These are phyloP conservation scores for Phytophthora chlamydospora DNA, from an alignment of 352 stramenopile species.

Conservation along the genomic window DNA sequence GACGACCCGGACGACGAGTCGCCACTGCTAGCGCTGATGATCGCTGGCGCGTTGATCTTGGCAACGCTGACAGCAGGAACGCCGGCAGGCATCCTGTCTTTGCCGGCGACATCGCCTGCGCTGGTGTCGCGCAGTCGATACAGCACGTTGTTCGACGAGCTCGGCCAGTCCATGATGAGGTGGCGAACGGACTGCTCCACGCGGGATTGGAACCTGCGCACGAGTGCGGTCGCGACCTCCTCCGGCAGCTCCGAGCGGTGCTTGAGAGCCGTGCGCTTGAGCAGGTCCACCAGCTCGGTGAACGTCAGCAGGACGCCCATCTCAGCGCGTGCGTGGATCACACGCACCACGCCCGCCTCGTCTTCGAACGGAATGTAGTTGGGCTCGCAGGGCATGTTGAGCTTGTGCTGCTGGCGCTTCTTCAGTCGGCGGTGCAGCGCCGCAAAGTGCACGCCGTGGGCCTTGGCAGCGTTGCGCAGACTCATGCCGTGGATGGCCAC, in stretches of 20 bases:
- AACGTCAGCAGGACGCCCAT: constrained; percentile 75
- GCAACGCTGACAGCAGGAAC: constrained; percentile 2
- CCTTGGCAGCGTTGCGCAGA: constrained; percentile 63
- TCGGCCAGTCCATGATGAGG: constrained; percentile 67
- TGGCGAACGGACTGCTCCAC: constrained; percentile 70
- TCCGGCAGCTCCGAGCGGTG: constrained; percentile 48
- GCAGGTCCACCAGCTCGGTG: constrained; percentile 68
- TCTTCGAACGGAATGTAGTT: constrained; percentile 77
- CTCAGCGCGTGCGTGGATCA: constrained; percentile 73
- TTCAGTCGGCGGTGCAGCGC: constrained; percentile 73
- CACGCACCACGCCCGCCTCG: constrained; percentile 68
- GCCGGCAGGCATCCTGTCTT: constrained; percentile 21
- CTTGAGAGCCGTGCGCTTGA: constrained; percentile 66
- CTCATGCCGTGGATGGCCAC: constrained; percentile 76
- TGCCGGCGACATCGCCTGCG: constrained; percentile 3
- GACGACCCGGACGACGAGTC: constrained; percentile 32
- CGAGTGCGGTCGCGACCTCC: constrained; percentile 45
- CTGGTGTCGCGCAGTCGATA: constrained; percentile 39
- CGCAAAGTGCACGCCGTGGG: constrained; percentile 68
- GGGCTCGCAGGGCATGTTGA: constrained; percentile 45
- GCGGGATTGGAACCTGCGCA: constrained; percentile 60
- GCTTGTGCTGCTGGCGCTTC: constrained; percentile 59
- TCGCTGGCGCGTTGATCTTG: constrained; percentile 20
- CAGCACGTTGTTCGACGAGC: constrained; percentile 37
- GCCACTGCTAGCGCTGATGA: constrained; percentile 21